Evolutionary conservation across 2,329 filamentous ascomycete genomes (phyloP).

Genomic region (Xylaria digitata): DNA sequence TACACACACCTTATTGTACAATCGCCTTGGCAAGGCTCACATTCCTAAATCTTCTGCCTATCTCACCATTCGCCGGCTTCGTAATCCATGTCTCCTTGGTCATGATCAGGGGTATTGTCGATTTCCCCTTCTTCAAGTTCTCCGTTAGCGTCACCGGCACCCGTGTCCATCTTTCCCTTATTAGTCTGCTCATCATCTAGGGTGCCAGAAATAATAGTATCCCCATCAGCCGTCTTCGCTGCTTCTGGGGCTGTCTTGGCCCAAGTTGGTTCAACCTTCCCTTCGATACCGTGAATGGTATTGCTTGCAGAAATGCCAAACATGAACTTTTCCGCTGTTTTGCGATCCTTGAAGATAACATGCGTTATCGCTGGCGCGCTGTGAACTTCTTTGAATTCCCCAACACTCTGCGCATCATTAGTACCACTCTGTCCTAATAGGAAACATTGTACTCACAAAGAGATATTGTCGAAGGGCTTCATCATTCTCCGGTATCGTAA

Average conservation of each 20-base stretch:
- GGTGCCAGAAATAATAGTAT: constrained; percentile 39
- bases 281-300: constrained; percentile 70
- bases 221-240: constrained; percentile 37
- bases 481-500: constrained; percentile 70
- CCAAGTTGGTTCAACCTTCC: constrained; percentile 75
- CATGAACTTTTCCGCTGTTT: constrained; percentile 77
- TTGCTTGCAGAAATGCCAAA: constrained; percentile 62
- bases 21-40: background rate
- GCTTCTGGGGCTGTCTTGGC: constrained; percentile 50
- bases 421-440: constrained; percentile 33
- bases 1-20: constrained; percentile 10
- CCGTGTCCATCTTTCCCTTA: constrained; percentile 40
- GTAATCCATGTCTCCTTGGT: constrained; percentile 52
- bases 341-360: constrained; percentile 74
- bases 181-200: constrained; percentile 42
- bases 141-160: constrained; percentile 32
- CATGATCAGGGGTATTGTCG: constrained; percentile 37
- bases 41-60: background rate
- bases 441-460: constrained; percentile 62
- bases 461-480: constrained; percentile 78
- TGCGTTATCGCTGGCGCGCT: constrained; percentile 60
- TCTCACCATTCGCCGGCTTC: constrained; percentile 44
- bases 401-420: constrained; percentile 63
- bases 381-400: constrained; percentile 70
- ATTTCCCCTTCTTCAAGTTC: constrained; percentile 48